Conservation (phyloP, 2,329 filamentous ascomycete genomes). For the Epichloe uncinata region DNA sequence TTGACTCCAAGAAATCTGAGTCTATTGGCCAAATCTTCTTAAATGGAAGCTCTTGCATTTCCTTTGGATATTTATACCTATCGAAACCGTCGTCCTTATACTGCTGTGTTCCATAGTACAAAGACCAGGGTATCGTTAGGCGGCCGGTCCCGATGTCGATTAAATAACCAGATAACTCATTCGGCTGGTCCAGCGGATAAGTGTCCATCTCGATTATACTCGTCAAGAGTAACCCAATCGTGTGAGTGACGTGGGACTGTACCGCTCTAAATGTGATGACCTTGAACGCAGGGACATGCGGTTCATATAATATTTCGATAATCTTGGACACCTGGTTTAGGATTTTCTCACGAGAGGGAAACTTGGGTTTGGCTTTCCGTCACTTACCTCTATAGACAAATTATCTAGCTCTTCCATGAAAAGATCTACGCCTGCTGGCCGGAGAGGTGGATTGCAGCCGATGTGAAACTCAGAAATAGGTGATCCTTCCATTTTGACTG, state of each 20-base stretch:
- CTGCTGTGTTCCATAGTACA: not conserved
- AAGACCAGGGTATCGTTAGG: not conserved
- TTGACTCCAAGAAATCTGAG: not conserved
- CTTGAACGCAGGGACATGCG: slow-evolving; percentile 23
- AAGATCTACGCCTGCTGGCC: slow-evolving; percentile 16
- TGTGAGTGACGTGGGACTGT: slow-evolving; percentile 8
- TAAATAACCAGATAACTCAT: not conserved
- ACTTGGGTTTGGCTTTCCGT: not conserved
- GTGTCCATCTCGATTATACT: slow-evolving; percentile 5
- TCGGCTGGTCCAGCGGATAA: not conserved
- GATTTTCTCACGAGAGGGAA: not conserved
- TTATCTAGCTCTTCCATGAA: slow-evolving; percentile 10
- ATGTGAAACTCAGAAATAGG: slow-evolving; percentile 19
- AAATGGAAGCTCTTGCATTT: not conserved
- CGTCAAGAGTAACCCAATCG: slow-evolving; percentile 12
- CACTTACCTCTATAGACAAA: not conserved
- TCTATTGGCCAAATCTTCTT: not conserved
- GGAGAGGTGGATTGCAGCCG: slow-evolving; percentile 21
- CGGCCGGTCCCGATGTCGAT: not conserved
- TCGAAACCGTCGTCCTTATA: not conserved
- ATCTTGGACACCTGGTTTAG: slow-evolving; percentile 7
- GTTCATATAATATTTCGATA: slow-evolving; percentile 23
- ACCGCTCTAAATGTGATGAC: slow-evolving; percentile 9
- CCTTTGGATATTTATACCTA: not conserved
- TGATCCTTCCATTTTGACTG: not conserved